Conservation (phyloP, 1,139 yeast genomes). For the Suhomyces guaymorum region DNA sequence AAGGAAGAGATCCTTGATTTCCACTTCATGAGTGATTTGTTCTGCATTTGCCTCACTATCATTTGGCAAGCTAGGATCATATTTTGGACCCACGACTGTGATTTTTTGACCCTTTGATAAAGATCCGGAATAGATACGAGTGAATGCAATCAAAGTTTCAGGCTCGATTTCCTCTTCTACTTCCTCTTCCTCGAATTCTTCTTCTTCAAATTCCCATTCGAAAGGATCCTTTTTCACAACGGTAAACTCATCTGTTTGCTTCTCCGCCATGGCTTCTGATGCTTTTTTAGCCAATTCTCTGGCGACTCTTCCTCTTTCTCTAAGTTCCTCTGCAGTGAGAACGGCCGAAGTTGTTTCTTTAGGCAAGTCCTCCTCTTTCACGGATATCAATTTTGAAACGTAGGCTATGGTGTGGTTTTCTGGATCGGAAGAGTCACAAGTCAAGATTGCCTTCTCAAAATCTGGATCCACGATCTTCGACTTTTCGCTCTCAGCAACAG, state of each 20-base stretch:
- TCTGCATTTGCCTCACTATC: slow-evolving; percentile 38
- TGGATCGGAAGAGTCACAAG: slow-evolving; percentile 55
- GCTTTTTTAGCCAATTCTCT: slow-evolving; percentile 69
- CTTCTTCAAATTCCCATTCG: slow-evolving; percentile 50
- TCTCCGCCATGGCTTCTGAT: slow-evolving; percentile 57
- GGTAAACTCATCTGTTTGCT: slow-evolving; percentile 21
- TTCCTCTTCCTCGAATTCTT: slow-evolving; percentile 37
- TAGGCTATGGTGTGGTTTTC: slow-evolving; percentile 72
- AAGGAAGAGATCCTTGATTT: slow-evolving; percentile 68
- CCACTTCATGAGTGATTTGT: slow-evolving; percentile 50
- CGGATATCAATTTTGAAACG: slow-evolving; percentile 85
- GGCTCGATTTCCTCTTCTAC: slow-evolving; percentile 49
- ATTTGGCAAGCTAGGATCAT: slow-evolving; percentile 68
- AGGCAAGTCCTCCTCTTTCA: slow-evolving; percentile 81
- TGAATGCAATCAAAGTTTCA: slow-evolving; percentile 80
- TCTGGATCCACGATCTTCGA: slow-evolving; percentile 43
- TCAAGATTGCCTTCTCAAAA: slow-evolving; percentile 56
- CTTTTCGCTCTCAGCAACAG: slow-evolving; percentile 27
- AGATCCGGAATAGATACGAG: slow-evolving; percentile 87
- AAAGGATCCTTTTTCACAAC: slow-evolving; percentile 28
- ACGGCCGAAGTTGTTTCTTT: slow-evolving; percentile 38
- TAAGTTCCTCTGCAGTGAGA: slow-evolving; percentile 57
- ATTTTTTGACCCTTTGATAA: slow-evolving; percentile 72
- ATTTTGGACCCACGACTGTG: slow-evolving; percentile 82
- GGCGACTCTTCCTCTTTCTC: slow-evolving; percentile 67